phyloP scores from a whole-genome alignment of 2,329 filamentous ascomycete genomes.

The Paecilomyces fulvus region DNA sequence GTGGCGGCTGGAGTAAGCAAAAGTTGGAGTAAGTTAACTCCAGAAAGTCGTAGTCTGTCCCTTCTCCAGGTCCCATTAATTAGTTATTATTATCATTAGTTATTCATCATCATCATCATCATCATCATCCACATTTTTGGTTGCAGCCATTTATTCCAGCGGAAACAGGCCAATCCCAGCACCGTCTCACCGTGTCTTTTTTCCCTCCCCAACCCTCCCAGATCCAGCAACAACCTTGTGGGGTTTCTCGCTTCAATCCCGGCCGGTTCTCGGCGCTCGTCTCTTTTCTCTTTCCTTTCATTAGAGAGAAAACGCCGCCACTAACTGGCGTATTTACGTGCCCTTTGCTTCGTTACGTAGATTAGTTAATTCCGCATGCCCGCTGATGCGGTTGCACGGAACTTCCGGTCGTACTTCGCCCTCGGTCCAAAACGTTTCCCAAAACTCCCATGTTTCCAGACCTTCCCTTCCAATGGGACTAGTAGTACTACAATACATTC shows the following conservation, averaged over 20 bases:
- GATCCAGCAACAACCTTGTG: neutral
- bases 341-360: neutral
- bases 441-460: neutral
- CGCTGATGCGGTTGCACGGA: constrained; percentile 7
- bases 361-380: neutral
- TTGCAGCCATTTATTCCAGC: neutral
- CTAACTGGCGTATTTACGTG: neutral
- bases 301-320: neutral
- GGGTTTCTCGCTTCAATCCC: neutral
- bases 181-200: neutral
- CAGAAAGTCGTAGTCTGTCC: neutral
- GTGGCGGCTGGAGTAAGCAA: neutral
- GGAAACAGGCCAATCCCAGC: neutral
- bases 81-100: neutral
- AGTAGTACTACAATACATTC: neutral
- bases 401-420: constrained; percentile 3
- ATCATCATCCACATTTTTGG: neutral
- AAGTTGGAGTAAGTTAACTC: too few species aligned
- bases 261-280: neutral
- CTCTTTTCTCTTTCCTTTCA: neutral
- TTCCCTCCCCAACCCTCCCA: neutral
- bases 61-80: neutral
- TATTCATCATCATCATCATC: too few species aligned
- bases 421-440: constrained; percentile 2
- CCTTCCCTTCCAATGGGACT: too few species aligned